Conservation (phyloP, 2,329 filamentous ascomycete species). For the Apiospora aurea region DNA sequence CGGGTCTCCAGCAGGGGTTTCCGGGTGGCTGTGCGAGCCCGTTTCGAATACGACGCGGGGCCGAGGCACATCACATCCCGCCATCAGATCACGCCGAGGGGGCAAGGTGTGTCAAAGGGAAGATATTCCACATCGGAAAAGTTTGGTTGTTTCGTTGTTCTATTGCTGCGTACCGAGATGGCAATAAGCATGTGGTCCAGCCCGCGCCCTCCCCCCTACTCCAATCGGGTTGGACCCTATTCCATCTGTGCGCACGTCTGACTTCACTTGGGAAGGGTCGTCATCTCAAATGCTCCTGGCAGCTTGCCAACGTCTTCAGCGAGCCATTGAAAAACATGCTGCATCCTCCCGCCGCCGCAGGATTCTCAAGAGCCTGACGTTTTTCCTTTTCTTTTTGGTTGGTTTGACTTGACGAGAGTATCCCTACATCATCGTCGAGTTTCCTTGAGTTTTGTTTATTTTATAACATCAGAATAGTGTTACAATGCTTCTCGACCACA, state of each 20-base stretch:
- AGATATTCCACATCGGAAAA: not conserved
- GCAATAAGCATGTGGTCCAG: not conserved
- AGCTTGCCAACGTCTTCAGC: no score
- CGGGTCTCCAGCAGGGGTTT: not conserved
- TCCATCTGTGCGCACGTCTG: not conserved
- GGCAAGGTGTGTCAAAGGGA: not conserved
- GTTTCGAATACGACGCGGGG: conserved; percentile 9
- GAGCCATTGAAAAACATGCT: conserved; percentile 1
- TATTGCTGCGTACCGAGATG: not conserved
- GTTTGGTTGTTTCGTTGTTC: not conserved
- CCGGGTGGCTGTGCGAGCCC: not conserved
- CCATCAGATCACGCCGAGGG: not conserved
- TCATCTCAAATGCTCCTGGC: not conserved
- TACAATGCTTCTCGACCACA: conserved; percentile 27
- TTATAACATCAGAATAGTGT: not conserved
- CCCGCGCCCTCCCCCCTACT: no score
- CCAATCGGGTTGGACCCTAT: not conserved
- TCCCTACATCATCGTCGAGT: not conserved
- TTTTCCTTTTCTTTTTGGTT: no score
- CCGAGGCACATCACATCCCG: not conserved
- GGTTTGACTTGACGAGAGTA: not conserved
- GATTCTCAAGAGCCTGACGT: not conserved
- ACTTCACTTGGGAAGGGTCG: not conserved
- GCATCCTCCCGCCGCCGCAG: not conserved
- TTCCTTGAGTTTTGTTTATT: not conserved